Evolutionary conservation across 768 basidiomycete genomes (phyloP).

Genomic region (Leccinum uliginosum): DNA sequence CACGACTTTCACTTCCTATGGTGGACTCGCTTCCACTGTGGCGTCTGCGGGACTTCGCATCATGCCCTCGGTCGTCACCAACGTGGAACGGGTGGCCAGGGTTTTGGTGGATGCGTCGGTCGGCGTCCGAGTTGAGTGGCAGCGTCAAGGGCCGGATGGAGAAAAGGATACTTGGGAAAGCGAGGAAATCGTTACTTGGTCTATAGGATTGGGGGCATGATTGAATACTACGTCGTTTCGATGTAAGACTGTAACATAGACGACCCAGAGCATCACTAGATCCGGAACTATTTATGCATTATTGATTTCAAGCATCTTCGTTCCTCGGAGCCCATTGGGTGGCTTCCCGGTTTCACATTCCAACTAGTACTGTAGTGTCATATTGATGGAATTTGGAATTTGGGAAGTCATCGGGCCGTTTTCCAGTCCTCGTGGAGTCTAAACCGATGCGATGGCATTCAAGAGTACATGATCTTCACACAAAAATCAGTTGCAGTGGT

Average conservation of each 20-base stretch:
- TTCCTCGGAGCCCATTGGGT: background rate
- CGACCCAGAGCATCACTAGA: no score
- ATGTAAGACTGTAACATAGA: background rate
- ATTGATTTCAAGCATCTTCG: background rate
- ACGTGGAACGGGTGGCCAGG: slow-evolving; percentile 17
- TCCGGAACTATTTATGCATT: background rate
- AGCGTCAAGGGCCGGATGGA: slow-evolving; percentile 11
- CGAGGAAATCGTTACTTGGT: slow-evolving; percentile 25
- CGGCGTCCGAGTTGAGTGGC: slow-evolving; percentile 26
- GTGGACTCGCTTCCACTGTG: slow-evolving; percentile 15
- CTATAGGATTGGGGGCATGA: slow-evolving; percentile 19
- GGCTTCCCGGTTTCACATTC: background rate
- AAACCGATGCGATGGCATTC: background rate
- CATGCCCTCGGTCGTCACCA: slow-evolving; percentile 22
- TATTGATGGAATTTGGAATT: background rate
- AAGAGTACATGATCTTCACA: background rate
- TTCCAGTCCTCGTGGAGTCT: background rate
- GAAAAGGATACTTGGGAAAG: slow-evolving; percentile 26
- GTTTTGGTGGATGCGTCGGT: slow-evolving; percentile 27
- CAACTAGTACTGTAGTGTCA: no score
- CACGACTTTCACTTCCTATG: slow-evolving; percentile 9
- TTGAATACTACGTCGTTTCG: background rate
- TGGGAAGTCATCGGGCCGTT: background rate
- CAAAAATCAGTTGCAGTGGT: no score
- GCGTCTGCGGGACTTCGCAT: slow-evolving; percentile 16